A percentile compares a stretch with the other conserved stretches of the same genome.
Conservation (phyloP, 345 rosid genomes). For the Iberis pinnata region DNA sequence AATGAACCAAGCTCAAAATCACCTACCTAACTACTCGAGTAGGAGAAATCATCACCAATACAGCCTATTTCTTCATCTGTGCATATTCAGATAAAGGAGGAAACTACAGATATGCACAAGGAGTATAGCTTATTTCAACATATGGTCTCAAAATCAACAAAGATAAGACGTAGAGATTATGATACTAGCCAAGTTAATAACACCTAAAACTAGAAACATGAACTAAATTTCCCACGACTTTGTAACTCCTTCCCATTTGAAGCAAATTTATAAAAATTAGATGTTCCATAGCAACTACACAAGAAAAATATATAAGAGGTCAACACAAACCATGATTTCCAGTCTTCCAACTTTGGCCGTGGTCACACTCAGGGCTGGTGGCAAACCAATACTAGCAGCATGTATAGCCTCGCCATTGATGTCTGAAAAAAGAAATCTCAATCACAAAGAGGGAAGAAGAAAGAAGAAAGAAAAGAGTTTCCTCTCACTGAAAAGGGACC, state of each 20-base stretch:
- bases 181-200: too few species aligned
- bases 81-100: neutral
- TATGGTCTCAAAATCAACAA: too few species aligned
- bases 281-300: too few species aligned
- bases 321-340: slow-evolving; percentile 61
- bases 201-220: too few species aligned
- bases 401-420: slow-evolving; percentile 96
- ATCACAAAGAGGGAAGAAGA: neutral
- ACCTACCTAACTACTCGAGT: slow-evolving; percentile 1
- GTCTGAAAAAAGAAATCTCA: slow-evolving; percentile 40
- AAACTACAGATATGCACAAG: too few species aligned
- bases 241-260: too few species aligned
- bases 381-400: slow-evolving; percentile 97
- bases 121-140: too few species aligned
- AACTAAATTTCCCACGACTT: too few species aligned
- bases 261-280: too few species aligned
- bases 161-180: too few species aligned
- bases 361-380: slow-evolving; percentile 80
- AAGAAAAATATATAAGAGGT: neutral
- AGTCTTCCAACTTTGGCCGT: slow-evolving; percentile 83
- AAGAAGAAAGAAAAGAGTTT: too few species aligned
- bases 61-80: neutral
- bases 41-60: neutral
- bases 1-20: slow-evolving; percentile 10
- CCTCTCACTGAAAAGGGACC: slow-evolving; percentile 45